These are phyloP conservation scores for Carex arenaria DNA, from an alignment of 202 grass and related monocot genomes.

Conservation along the genomic window DNA sequence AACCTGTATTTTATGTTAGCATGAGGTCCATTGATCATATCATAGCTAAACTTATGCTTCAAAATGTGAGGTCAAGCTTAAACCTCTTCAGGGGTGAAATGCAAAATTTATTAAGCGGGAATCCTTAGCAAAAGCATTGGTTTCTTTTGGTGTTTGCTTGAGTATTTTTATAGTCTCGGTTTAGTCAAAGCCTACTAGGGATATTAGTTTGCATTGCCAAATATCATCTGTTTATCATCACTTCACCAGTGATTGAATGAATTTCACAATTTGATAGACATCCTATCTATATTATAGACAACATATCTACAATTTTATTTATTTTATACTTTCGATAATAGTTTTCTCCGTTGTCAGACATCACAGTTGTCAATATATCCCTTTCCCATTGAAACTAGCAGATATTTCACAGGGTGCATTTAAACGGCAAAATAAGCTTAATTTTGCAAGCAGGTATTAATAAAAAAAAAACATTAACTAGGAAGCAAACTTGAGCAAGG, in stretches of 20 bases:
- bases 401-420: background rate
- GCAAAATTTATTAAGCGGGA: background rate
- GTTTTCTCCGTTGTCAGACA: background rate
- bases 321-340: background rate
- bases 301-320: background rate
- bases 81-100: background rate
- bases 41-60: background rate
- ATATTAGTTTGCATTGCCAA: background rate
- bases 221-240: background rate
- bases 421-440: background rate
- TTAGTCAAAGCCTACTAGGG: background rate
- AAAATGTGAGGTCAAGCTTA: background rate
- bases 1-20: background rate
- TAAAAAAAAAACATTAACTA: background rate
- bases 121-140: background rate
- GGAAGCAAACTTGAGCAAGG: constrained; percentile 51
- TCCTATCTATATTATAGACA: background rate
- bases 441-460: background rate
- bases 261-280: background rate
- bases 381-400: background rate
- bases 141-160: background rate
- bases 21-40: background rate
- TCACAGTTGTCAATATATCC: background rate
- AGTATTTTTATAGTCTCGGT: background rate
- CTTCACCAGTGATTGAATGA: background rate